Evolutionary conservation across 768 basidiomycete species (phyloP).

Genomic region (Xerocomus potaroensis): DNA sequence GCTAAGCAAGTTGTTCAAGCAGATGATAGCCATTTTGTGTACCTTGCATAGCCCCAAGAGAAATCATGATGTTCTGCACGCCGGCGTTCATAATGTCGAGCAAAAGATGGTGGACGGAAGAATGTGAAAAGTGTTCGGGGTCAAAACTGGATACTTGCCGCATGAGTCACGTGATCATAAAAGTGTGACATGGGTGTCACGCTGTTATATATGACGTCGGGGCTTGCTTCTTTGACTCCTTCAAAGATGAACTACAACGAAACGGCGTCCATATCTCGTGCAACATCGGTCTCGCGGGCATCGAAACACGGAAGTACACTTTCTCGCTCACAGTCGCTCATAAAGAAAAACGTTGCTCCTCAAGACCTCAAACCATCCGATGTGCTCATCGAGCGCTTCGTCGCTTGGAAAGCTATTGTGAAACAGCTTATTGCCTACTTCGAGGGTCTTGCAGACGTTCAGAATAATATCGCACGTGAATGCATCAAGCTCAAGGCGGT

Average conservation of each 20-base stretch:
- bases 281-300: constrained; percentile 66
- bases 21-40: constrained; percentile 8
- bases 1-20: background rate
- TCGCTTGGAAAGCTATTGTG: constrained; percentile 94
- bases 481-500: constrained; percentile 91
- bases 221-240: background rate
- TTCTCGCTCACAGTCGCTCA: constrained; percentile 79
- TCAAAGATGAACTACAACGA: constrained; percentile 38
- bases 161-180: background rate
- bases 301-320: constrained; percentile 64
- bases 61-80: constrained; percentile 80
- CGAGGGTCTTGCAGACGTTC: constrained; percentile 64
- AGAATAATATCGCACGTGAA: constrained; percentile 92
- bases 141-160: background rate
- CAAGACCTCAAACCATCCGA: constrained; percentile 91
- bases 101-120: constrained; percentile 12
- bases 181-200: constrained; percentile 14
- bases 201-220: constrained; percentile 20
- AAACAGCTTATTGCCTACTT: constrained; percentile 95
- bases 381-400: constrained; percentile 92
- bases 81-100: constrained; percentile 61
- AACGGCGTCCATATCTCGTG: constrained; percentile 54
- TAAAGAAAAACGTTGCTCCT: constrained; percentile 90
- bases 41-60: constrained; percentile 93
- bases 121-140: no score